Evolutionary conservation across 2,329 filamentous ascomycete species (phyloP).

Genomic region (Ceratocystis lukuohia): DNA sequence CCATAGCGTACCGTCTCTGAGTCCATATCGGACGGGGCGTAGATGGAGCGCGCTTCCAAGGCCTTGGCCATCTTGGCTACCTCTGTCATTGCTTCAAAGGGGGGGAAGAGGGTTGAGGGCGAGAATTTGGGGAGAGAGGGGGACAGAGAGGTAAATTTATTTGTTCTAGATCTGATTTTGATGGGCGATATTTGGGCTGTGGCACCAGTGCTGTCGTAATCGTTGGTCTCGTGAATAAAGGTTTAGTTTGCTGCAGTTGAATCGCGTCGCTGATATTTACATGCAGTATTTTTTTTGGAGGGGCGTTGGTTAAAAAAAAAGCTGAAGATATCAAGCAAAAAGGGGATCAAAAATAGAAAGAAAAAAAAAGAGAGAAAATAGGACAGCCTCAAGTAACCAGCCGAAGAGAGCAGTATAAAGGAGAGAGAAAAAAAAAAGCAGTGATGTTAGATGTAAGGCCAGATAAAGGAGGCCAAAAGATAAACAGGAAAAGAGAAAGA

Average conservation of each 20-base stretch:
- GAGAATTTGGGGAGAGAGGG: neutral
- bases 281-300: neutral
- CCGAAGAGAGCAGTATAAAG: neutral
- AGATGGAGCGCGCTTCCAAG: conserved; percentile 11
- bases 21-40: conserved; percentile 17
- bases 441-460: neutral
- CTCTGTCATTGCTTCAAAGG: conserved; percentile 10
- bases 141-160: too few species aligned
- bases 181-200: neutral
- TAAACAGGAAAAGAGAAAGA: neutral
- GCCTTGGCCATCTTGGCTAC: conserved; percentile 12
- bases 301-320: neutral
- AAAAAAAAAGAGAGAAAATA: conserved; percentile 6
- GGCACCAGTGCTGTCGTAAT: neutral
- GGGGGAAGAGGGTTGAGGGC: too few species aligned
- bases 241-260: neutral
- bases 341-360: neutral
- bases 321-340: conserved; percentile 9
- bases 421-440: neutral
- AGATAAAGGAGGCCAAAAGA: neutral
- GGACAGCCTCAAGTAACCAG: conserved; percentile 6
- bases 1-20: conserved; percentile 12
- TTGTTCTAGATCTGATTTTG: too few species aligned
- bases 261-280: conserved; percentile 7
- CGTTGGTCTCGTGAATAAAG: conserved; percentile 11